Evolutionary conservation across 441 rosid genomes (phyloP), one percentile per base, ranked within the genome.

Genomic region (Heliophila coronopifolia): DNA sequence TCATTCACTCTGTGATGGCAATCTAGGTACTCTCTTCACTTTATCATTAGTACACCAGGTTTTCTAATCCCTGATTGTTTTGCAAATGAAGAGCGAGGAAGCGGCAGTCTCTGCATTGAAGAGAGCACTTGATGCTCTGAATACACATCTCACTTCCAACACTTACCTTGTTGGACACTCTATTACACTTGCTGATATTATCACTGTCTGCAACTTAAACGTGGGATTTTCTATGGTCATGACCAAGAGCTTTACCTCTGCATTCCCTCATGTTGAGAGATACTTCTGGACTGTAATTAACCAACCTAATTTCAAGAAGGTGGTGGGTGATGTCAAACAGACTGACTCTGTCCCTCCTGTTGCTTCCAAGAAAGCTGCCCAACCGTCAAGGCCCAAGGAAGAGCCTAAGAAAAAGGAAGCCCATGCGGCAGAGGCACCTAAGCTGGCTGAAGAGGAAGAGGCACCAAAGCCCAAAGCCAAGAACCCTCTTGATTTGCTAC

Each of bases 271-370:
- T 16, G 95, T 92, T 9, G 97, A 92, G 79, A 77, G 97, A 61
- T 85, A 88, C 84, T 85, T 88, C 63, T 92, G 98, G 98, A 92
- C 96, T 13, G n/a, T 84, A 84, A 70, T 77, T 24, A 87, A 92
- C 72, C 94, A 91, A 34, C 96, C 98, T 24, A 81, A 81, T 55
- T 70, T 92, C 70, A 78, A 74, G 42, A 92, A 87, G 69, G 65
- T 92, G 25, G 3, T 83, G 8, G 97, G 97, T 57, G 94, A 85
- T 51, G 77, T 79, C 14, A 81, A 81, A 65, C 96, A 88, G 61
- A 43, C 92, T 0, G 89, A 77, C 16, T 61, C 79, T 13, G 79
- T 81, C 26, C 78, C 60, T 20, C 72, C 94, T 28, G 58, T 87
- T 61, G 18, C 51, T 18, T 63, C 83, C n/a, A 85, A 78, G 85